phyloP scores from a whole-genome alignment of 1,284 basidiomycete genomes.

The Ustilago trichophora region DNA sequence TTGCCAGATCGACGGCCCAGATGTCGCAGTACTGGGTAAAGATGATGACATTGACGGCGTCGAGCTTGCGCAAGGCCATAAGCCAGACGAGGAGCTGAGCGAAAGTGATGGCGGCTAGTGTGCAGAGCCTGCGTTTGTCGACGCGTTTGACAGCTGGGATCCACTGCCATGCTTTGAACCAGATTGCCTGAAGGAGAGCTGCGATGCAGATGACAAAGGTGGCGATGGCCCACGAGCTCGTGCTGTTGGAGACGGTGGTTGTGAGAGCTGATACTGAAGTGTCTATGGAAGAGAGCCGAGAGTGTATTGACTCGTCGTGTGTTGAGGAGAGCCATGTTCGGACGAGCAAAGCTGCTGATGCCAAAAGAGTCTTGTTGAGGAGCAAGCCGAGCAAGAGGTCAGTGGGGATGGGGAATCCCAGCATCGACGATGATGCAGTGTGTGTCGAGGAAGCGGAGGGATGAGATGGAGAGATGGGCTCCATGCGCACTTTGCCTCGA shows the following conservation, averaged over 20 bases:
- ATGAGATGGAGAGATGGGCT: conserved; percentile 13
- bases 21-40: conserved; percentile 65
- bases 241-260: no score
- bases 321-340: conserved; percentile 59
- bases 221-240: conserved; percentile 59
- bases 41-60: conserved; percentile 58
- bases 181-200: conserved; percentile 44
- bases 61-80: conserved; percentile 56
- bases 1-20: conserved; percentile 60
- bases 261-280: no score
- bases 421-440: conserved; percentile 6
- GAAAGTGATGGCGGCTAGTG: conserved; percentile 51
- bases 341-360: conserved; percentile 59
- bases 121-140: conserved; percentile 38
- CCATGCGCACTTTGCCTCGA: conserved; percentile 39
- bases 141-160: conserved; percentile 37
- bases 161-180: conserved; percentile 63
- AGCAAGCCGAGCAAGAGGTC: conserved; percentile 61
- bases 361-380: conserved; percentile 63
- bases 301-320: conserved; percentile 48
- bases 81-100: conserved; percentile 59
- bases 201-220: conserved; percentile 51
- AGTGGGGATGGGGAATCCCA: conserved; percentile 56
- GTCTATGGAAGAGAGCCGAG: neutral
- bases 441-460: neutral